A percentile compares a stretch with the other conserved stretches of the same genome.
Evolutionary conservation across 306 rosid genomes (phyloP).

Genomic region (Casuarina glauca): DNA sequence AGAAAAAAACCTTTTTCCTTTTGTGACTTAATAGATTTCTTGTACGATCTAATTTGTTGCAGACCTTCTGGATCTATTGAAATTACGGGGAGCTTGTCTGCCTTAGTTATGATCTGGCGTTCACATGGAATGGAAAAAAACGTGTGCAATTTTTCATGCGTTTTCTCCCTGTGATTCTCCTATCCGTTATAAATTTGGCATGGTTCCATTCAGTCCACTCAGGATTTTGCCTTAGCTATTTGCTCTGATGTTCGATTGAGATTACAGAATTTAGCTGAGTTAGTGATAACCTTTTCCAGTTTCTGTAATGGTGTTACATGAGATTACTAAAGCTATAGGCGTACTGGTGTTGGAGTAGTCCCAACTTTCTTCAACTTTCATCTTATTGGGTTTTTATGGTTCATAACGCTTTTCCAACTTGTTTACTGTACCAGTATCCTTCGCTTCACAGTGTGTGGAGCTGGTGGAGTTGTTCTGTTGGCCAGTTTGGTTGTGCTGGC

Average conservation of each 20-base stretch:
- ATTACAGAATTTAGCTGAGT: neutral
- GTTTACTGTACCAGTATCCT: conserved; percentile 42
- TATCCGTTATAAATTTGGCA: neutral
- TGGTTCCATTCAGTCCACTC: neutral
- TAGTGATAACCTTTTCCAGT: neutral
- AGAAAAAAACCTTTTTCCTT: too few relatives aligned
- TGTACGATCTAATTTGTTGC: too few relatives aligned
- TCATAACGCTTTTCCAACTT: conserved; percentile 1
- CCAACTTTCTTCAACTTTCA: conserved; percentile 15
- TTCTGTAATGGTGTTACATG: neutral
- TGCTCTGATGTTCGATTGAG: neutral
- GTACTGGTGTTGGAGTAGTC: conserved; percentile 7
- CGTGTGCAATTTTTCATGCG: neutral
- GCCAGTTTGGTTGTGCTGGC: conserved; percentile 51
- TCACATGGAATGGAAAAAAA: too few relatives aligned
- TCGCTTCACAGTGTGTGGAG: conserved; percentile 47
- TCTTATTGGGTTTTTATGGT: conserved; percentile 2
- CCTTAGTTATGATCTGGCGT: too few relatives aligned
- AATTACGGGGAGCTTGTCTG: too few relatives aligned
- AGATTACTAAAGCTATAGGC: neutral
- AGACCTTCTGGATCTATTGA: too few relatives aligned
- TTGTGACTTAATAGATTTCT: too few relatives aligned
- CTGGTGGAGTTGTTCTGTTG: conserved; percentile 47
- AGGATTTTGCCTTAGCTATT: neutral
- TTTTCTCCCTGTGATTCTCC: neutral